Evolutionary conservation across 768 basidiomycete genomes (phyloP), one percentile per base, ranked within the genome.

Genomic region (Candolleomyces eurysporus): DNA sequence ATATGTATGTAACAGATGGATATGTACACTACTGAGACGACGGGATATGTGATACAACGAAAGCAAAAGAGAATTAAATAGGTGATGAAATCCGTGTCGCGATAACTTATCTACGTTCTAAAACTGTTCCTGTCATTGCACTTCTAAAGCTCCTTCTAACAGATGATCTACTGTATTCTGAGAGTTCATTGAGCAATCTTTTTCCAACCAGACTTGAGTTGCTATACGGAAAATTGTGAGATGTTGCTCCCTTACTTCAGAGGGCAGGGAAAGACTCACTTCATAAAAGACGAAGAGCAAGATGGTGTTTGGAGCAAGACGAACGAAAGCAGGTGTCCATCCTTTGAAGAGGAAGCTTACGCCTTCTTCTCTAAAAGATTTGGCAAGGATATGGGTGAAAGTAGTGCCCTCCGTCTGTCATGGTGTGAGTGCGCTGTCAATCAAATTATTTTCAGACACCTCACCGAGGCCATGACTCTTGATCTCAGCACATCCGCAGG

Each of bases 291-390:
- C 87, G 72, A 92, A 94, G 75, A 94, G 82, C 5, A 94, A 76
- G 39, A 94, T 80, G 1, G 92, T 94, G 70, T 93, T 92, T 1
- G 92, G 92, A 31, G 88, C 91, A 48, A 94, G 75, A 52, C 92
- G 86, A 66, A 90, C 84, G 74, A 92, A 94, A 8, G 92, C 90
- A 2, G 92, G 92, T 17, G 90, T 90, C 92, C 92, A 94, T 39
- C 92, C 92, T 71, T 91, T 93, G 74, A 94, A 91, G 58, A 94
- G 76, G 71, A 94, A 93, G 61, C 79, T 78, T 10, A 85, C 80
- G 0, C 92, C 92, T 77, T 94, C 92, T 66, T 87, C 79, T 45
- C 81, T 82, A 40, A 92, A 73, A 4, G 91, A 90, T 48, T 72
- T 78, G 31, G 73, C 75, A 13, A 92, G 71, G 31, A 92, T 79